These are phyloP conservation scores for Daedalea quercina DNA, from an alignment of 768 basidiomycete genomes.

Conservation along the genomic window DNA sequence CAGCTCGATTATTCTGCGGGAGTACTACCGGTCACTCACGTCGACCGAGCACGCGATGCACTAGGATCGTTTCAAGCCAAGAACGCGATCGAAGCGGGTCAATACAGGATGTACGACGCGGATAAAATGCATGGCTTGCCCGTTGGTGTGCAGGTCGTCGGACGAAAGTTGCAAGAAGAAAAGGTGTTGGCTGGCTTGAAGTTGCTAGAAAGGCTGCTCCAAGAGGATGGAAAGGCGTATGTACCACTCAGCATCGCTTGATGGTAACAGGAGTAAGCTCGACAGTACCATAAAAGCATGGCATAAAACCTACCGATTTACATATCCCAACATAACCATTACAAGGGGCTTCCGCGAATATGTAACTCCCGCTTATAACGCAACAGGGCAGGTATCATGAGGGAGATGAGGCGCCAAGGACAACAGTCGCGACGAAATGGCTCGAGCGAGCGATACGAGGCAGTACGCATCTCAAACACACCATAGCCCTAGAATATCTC, in stretches of 20 bases:
- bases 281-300: no score
- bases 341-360: no score
- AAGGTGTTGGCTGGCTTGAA: constrained; percentile 42
- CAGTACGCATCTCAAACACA: no score
- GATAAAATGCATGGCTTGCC: constrained; percentile 39
- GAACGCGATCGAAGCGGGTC: constrained; percentile 31
- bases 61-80: constrained; percentile 22
- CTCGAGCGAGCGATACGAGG: no score
- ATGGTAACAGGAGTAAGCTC: no score
- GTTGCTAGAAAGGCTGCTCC: constrained; percentile 24
- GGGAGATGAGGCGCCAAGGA: no score
- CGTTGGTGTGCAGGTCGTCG: constrained; percentile 39
- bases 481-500: no score
- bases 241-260: background rate
- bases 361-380: no score
- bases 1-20: constrained; percentile 42
- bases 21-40: constrained; percentile 39
- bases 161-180: constrained; percentile 40
- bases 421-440: no score
- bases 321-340: no score
- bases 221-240: constrained; percentile 15
- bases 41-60: constrained; percentile 29
- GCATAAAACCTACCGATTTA: no score
- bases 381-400: no score
- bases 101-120: constrained; percentile 37